These are phyloP conservation scores for Scheffersomyces cryptocercus DNA, from an alignment of 1,139 yeast genomes.

Conservation along the genomic window DNA sequence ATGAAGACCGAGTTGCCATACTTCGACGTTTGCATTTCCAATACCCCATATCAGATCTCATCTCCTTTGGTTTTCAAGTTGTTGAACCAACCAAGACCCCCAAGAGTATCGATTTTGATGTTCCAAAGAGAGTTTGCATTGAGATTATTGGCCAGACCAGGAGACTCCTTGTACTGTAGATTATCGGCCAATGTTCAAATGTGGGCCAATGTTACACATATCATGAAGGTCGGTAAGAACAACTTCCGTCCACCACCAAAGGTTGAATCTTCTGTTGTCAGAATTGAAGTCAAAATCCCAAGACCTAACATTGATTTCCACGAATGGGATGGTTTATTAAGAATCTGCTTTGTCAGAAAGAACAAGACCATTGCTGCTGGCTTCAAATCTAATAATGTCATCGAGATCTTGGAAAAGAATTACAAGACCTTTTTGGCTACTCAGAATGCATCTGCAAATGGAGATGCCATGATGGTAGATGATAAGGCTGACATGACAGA, in stretches of 20 bases:
- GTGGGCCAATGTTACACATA: constrained; percentile 99
- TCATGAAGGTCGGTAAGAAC: constrained; percentile 97
- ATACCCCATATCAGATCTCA: constrained; percentile 96
- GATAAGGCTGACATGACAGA: constrained; percentile 42
- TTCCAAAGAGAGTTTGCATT: constrained; percentile 97
- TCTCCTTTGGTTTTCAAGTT: constrained; percentile 94
- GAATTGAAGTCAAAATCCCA: constrained; percentile 88
- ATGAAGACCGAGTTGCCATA: constrained; percentile 95
- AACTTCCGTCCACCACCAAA: constrained; percentile 99
- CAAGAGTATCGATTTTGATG: constrained; percentile 94
- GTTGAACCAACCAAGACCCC: constrained; percentile 89
- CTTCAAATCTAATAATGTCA: constrained; percentile 79
- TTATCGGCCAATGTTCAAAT: constrained; percentile 95
- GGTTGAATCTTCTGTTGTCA: constrained; percentile 94
- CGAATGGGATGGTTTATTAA: constrained; percentile 95
- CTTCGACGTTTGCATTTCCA: constrained; percentile 93
- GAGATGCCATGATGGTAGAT: constrained; percentile 57
- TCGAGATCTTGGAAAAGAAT: constrained; percentile 83
- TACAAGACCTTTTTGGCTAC: constrained; percentile 79
- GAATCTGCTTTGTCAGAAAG: constrained; percentile 90
- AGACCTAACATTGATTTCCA: constrained; percentile 88
- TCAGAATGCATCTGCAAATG: constrained; percentile 38
- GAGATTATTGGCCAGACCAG: constrained; percentile 91
- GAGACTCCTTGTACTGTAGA: constrained; percentile 89
- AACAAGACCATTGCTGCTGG: constrained; percentile 93